These are phyloP conservation scores for Cenchrus fungigraminus DNA, from an alignment of 176 grass and related monocot genomes.

Conservation along the genomic window DNA sequence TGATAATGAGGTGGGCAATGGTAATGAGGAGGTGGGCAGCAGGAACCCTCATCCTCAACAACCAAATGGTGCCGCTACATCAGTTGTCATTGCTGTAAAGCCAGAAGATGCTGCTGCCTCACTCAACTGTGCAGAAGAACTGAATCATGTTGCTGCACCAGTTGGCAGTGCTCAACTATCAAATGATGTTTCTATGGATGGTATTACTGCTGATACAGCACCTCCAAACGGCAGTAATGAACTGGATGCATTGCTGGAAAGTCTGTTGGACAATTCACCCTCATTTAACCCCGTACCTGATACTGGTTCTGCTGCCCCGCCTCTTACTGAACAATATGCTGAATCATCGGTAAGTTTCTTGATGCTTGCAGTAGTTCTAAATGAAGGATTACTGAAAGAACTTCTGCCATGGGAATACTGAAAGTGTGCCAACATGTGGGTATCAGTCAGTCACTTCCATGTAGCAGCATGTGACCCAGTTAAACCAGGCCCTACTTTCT, in stretches of 20 bases:
- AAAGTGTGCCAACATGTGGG: no score
- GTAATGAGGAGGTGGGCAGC: background rate
- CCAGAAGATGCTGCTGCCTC: constrained; percentile 25
- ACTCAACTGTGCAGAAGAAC: constrained; percentile 26
- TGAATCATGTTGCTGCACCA: background rate
- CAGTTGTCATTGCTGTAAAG: constrained; percentile 47
- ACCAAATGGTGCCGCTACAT: constrained; percentile 30
- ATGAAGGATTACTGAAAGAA: no score
- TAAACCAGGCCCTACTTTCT: background rate
- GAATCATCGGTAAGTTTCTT: constrained; percentile 58
- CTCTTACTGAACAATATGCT: constrained; percentile 40
- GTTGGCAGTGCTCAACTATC: background rate
- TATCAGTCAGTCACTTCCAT: no score
- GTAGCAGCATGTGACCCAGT: no score
- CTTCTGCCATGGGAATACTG: no score
- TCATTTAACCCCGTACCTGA: constrained; percentile 32
- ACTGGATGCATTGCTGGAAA: constrained; percentile 47
- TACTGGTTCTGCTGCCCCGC: constrained; percentile 2
- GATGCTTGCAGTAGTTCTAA: background rate
- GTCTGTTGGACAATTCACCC: constrained; percentile 55
- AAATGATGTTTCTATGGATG: constrained; percentile 17
- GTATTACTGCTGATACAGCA: constrained; percentile 18
- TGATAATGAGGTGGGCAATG: constrained; percentile 25
- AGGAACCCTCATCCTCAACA: constrained; percentile 42
- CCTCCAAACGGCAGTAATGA: constrained; percentile 24